These are phyloP conservation scores for Ogataea parapolymorpha DNA, from an alignment of 805 yeast genomes.

Conservation along the genomic window DNA sequence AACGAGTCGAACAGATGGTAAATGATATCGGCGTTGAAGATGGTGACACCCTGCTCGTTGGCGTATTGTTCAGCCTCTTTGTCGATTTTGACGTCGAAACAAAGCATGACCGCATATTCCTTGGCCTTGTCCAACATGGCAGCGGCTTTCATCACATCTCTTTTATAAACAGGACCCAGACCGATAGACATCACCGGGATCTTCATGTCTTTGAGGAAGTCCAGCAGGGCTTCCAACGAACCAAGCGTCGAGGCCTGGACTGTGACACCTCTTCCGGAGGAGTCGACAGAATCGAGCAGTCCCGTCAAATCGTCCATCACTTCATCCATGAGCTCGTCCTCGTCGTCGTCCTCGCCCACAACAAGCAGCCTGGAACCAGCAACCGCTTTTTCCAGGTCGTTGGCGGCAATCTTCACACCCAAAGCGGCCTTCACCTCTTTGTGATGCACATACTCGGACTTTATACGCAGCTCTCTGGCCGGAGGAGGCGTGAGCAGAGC, in stretches of 20 bases:
- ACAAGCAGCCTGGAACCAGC: slow-evolving; percentile 96
- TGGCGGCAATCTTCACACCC: slow-evolving; percentile 98
- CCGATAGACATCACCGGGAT: slow-evolving; percentile 99
- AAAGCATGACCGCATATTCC: slow-evolving; percentile 94
- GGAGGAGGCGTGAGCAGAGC: slow-evolving; percentile 98
- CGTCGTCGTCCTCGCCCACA: slow-evolving; percentile 96
- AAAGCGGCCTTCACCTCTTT: slow-evolving; percentile 98
- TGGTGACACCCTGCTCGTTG: slow-evolving; percentile 82
- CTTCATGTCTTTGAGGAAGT: slow-evolving; percentile 97
- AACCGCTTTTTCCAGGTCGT: slow-evolving; percentile 96
- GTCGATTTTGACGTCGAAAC: slow-evolving; percentile 96
- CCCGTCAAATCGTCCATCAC: slow-evolving; percentile 99
- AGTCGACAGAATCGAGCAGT: slow-evolving; percentile 89
- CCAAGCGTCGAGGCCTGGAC: slow-evolving; percentile 99
- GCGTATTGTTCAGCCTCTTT: slow-evolving; percentile 99
- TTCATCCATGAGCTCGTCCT: slow-evolving; percentile 95
- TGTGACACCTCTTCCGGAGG: slow-evolving; percentile 93
- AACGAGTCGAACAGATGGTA: slow-evolving; percentile 95
- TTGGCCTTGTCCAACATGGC: slow-evolving; percentile 97
- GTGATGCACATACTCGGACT: slow-evolving; percentile 94
- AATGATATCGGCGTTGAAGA: slow-evolving; percentile 94
- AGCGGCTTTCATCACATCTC: slow-evolving; percentile 97
- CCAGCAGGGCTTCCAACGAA: slow-evolving; percentile 93
- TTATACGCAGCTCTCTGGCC: slow-evolving; percentile 89
- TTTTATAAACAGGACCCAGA: slow-evolving; percentile 94